Base-by-base conservation (phyloP, 495 filamentous ascomycete genomes). In the Jackrogersella minutella region DNA sequence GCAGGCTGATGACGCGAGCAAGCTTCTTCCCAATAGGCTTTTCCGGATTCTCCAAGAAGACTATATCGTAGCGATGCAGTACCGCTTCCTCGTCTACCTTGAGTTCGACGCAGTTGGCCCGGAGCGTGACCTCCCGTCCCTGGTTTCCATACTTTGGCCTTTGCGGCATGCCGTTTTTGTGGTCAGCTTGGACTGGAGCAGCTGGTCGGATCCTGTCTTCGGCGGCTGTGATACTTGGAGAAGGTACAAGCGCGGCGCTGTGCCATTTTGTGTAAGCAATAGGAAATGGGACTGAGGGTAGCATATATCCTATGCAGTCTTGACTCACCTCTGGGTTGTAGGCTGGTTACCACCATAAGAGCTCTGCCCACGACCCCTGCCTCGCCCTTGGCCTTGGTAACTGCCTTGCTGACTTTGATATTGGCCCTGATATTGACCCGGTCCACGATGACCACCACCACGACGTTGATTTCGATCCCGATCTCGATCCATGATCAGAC, bases 101-200 rank as follows among this genome's bases (percentile, higher is more conserved):
- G 19, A 62, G 37, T 30, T 62, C 30, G 9, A 62, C 13, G 37
- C 37, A 47, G 30, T 62, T 62, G 7, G 58, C 47, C 39, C 17
- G 30, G 4, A 62, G 37, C 7, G 7, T 11, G 17, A 7, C 7
- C 2, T 2, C 4, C 2, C 2, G 2, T 34, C 28, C 39, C 6
- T 26, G 4, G 0, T 9, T 47, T 13, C 47, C 49, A 46, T 53
- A 54, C 1, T 4, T n/a, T 8, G 49, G 49, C 7, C 58, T 53
- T n/a, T 28, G 37, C 7, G 58, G 58, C 13, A 50, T 37, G 14
- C 0, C 2, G 21, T 19, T 17, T 13, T 44, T 49, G 50, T 50
- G 61, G 4, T 44, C 21, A 14, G 2, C 3, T 22, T 36, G 31
- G 9, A 16, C 10, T 36, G 3, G 31, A 6, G 28, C 2, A 7